Evolutionary conservation across 164 flowering plant genomes (phyloP), one percentile per base, ranked within the genome.

Genomic region (Umbilicus rupestris): DNA sequence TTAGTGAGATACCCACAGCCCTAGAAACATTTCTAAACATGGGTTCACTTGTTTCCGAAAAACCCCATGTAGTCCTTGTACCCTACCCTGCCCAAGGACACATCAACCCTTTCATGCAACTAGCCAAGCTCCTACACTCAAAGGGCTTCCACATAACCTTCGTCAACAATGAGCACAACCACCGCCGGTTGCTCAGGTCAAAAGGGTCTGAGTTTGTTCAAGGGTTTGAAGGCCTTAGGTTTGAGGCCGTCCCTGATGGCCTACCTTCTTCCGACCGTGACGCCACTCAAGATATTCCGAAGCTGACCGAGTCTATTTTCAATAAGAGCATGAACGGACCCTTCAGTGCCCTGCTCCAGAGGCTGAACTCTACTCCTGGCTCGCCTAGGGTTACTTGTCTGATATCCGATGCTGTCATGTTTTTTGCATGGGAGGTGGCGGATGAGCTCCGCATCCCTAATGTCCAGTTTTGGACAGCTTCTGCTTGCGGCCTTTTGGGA

Each of bases 101-200:
- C 35, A n/a, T 75, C 0, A 75, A 22, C 22, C 75, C 78, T 12
- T 49, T 75, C 68, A 31, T 75, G 42, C 67, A 70, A 29, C 26
- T 75, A 29, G 75, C 78, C 9, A 75, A 75, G 66, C 72, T 76
- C 11, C 72, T 76, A 3, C 76, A 73, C 62, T 7, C 14, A 6
- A 67, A 45, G 20, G 74, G 72, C 33, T 67, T 76, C 49, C 75
- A 74, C 37, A 66, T 76, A 49, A 78, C 83, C 55, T 78, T 80
- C 47, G 79, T 80, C 37, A 78, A 80, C 73, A 78, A 76, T 1
- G 78, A 76, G 65, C 73, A 59, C 75, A 81, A 78, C 45, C 82
- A 81, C 39, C 24, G 33, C 3, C 80, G 80, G 20, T 22, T 81
- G 14, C 58, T 78, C 68, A 65, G 63, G 5, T 71, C 80, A 3